Base-by-base conservation (phyloP, 495 filamentous ascomycete species). In the Choiromyces venosus region DNA sequence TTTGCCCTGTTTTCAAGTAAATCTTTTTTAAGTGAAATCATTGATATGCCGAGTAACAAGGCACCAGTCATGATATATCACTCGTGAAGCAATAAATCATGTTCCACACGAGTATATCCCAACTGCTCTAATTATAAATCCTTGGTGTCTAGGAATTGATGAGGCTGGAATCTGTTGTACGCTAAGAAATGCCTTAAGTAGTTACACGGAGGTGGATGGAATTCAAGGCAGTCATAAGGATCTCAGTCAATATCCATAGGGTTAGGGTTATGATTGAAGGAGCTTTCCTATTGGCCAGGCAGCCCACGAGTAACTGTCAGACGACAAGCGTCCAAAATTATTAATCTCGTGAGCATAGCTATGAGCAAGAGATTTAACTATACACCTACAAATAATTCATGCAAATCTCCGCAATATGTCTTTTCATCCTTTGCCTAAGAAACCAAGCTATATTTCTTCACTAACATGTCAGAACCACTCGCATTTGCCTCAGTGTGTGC, bases 381-480 rank as follows among this genome's bases (percentile, higher is more conserved):
- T 52, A 12, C 8, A 19, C 44, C 44, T 9, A 52, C 44, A n/a
- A 2, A 25, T 2, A n/a, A 25, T 52, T 25, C 44, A n/a, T 9
- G 6, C n/a, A 16, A 61, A 61, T 61, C 52, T 61, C 52, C 16
- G 5, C 8, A 29, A 14, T 14, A 56, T 29, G n/a, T 61, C 25
- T 29, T 29, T 61, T 29, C 52, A 16, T 9, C 52, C 4, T n/a
- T 4, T 12, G 10, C 52, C 25, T 29, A 10, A 61, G 52, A 61
- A 4, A 29, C 52, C n/a, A 14, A 4, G 9, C 52, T 29, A 29
- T 12, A 61, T 29, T 29, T 16, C 52, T 29, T 29, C 52, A 14
- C 52, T 14, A 42, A 29, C 38, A 77, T 77, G 75, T 69, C 75
- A 1, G 75, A 77, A 61, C 75, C 75, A 33, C 67, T 77, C 3